These are phyloP conservation scores for Plasmodium gallinaceum DNA, from an alignment of 169 alveolate genomes.

Conservation along the genomic window DNA sequence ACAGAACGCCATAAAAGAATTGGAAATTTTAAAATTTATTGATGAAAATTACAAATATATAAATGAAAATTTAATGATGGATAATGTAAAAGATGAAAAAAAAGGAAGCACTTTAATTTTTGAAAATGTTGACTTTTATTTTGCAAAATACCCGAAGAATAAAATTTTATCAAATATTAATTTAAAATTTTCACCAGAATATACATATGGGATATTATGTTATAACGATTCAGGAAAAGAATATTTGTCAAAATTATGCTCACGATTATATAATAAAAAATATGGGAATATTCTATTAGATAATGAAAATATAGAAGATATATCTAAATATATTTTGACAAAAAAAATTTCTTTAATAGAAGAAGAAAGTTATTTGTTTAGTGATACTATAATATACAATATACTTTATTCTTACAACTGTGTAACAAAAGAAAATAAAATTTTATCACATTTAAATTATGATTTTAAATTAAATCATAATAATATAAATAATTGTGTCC, in stretches of 20 bases:
- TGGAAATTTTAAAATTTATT: slow-evolving; percentile 60
- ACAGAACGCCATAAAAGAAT: slow-evolving; percentile 62
- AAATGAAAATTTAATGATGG: slow-evolving; percentile 64
- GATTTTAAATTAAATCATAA: slow-evolving; percentile 23
- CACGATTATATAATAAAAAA: slow-evolving; percentile 42
- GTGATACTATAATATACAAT: slow-evolving; percentile 49
- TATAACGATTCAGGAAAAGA: slow-evolving; percentile 58
- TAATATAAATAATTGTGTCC: slow-evolving; percentile 52
- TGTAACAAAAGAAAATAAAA: slow-evolving; percentile 16
- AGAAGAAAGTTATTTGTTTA: slow-evolving; percentile 52
- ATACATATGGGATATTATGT: slow-evolving; percentile 63
- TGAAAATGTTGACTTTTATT: slow-evolving; percentile 68
- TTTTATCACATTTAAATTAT: slow-evolving; percentile 33
- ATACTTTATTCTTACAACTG: slow-evolving; percentile 64
- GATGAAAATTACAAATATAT: slow-evolving; percentile 63
- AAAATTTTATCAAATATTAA: slow-evolving; percentile 72
- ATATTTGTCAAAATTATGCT: slow-evolving; percentile 35
- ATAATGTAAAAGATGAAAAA: slow-evolving; percentile 51
- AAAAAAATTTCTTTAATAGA: slow-evolving; percentile 66
- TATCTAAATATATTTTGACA: slow-evolving; percentile 60
- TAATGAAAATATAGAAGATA: slow-evolving; percentile 60
- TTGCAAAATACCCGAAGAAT: slow-evolving; percentile 70
- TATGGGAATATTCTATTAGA: slow-evolving; percentile 54
- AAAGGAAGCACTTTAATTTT: slow-evolving; percentile 56
- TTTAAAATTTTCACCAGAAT: slow-evolving; percentile 24